Percentiles rank a stretch among this genome's conserved stretches.
Conservation (phyloP, 352 stramenopile species). For the Thalassiosira ordinaria region DNA sequence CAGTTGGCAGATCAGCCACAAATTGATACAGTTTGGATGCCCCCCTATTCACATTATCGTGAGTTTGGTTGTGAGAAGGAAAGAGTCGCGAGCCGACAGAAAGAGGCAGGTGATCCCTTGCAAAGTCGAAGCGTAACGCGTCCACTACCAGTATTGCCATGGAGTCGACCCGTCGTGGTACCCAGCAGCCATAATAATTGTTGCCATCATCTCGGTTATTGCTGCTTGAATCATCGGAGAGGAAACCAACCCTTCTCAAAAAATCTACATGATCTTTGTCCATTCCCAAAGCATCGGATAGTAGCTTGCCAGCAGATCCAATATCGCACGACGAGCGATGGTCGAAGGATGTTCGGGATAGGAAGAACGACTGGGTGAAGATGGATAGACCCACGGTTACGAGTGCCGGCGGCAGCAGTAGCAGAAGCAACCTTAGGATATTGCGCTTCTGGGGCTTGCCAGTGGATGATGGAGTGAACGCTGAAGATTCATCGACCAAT, state of each 20-base stretch:
- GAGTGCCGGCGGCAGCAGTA: slow-evolving; percentile 20
- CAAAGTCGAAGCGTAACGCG: slow-evolving; percentile 96
- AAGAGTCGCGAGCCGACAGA: slow-evolving; percentile 74
- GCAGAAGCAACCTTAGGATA: background rate
- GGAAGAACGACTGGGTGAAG: slow-evolving; percentile 81
- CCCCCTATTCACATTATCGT: slow-evolving; percentile 17
- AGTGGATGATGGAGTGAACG: no score
- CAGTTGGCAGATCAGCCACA: slow-evolving; percentile 96
- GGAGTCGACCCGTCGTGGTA: slow-evolving; percentile 69
- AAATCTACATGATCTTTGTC: slow-evolving; percentile 39
- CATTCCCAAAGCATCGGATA: slow-evolving; percentile 60
- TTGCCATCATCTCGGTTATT: slow-evolving; percentile 14
- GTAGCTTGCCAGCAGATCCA: slow-evolving; percentile 48
- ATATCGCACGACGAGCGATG: slow-evolving; percentile 60
- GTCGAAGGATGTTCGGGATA: slow-evolving; percentile 71
- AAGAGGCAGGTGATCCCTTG: slow-evolving; percentile 72
- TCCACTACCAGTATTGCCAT: slow-evolving; percentile 96
- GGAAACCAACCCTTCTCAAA: slow-evolving; percentile 19
- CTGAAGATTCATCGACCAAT: no score
- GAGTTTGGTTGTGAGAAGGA: background rate
- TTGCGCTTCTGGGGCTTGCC: no score
- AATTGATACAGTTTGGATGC: slow-evolving; percentile 91
- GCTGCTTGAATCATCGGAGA: slow-evolving; percentile 10
- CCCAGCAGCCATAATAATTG: slow-evolving; percentile 79
- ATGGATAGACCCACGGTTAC: slow-evolving; percentile 63